Base-by-base conservation (phyloP, 495 filamentous ascomycete genomes). In the Penicillium samsonianum region DNA sequence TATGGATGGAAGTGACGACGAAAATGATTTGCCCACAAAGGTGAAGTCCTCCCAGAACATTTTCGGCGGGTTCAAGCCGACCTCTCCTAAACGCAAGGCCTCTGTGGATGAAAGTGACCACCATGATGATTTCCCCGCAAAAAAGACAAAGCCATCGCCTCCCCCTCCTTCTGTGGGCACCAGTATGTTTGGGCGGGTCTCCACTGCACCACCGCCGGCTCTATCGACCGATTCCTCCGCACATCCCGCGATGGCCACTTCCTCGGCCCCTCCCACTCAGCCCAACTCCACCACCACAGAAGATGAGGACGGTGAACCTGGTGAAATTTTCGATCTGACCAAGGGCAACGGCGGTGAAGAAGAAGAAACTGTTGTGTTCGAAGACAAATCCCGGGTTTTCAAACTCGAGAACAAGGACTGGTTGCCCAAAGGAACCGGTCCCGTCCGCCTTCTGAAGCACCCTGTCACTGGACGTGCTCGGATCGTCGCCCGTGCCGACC, bases 341-440 rank as follows among this genome's bases (percentile, higher is more conserved):
- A 73, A 76, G 44, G 78, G 79, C 55, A 81, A 85, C 23, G 82
- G 82, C 43, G 89, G 87, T 8, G 88, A 91, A 66, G 87, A 90
- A 64, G 77, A 90, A 55, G 89, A 92, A 65, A 75, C 79, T 30
- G 73, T 84, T 20, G 60, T 88, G 5, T 80, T 84, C 62, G 83
- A 90, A 58, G 78, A 83, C 14, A 82, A 83, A 43, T 82, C 83
- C 37, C 87, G 86, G 64, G 87, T 79, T 9, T 64, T 86, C 53
- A 84, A 86, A 63, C 77, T 80, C 59, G 8, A 90, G 87, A 87
- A 63, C 72, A n/a, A n/a, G n/a, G n/a, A n/a, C 14, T 80, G 35
- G 35, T 17, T n/a, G 14, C 35, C 73, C 7, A 78, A 83, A 65
- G 89, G 87, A 31, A 75, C 87, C 7, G 90, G 89, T 0, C 79